phyloP scores from a whole-genome alignment of 371 early-diverging fungal species.

The Mortierella sp. region DNA sequence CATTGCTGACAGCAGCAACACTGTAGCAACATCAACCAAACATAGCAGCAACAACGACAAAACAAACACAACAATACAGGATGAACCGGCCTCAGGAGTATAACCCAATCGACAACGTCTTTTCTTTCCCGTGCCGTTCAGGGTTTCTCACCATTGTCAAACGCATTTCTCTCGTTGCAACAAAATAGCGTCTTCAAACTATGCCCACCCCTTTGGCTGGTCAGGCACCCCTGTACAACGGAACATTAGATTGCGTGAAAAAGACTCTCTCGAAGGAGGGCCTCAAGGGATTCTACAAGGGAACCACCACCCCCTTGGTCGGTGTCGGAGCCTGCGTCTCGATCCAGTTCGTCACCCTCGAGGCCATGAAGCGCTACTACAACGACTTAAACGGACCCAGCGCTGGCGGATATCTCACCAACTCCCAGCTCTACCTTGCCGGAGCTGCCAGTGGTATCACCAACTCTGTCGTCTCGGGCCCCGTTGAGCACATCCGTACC shows the following conservation, averaged over 20 bases:
- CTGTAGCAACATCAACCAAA: not conserved
- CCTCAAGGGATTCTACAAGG: conserved; percentile 83
- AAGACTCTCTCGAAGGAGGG: conserved; percentile 83
- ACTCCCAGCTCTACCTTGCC: conserved; percentile 80
- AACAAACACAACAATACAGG: not conserved
- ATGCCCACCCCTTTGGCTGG: conserved; percentile 76
- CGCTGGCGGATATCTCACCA: conserved; percentile 63
- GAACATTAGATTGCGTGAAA: conserved; percentile 84
- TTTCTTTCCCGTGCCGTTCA: not conserved
- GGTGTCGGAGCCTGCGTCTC: conserved; percentile 89
- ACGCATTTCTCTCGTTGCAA: not conserved
- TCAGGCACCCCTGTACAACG: conserved; percentile 70
- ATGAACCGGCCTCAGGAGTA: not conserved
- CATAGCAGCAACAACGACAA: not conserved
- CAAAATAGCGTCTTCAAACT: conserved; percentile 83
- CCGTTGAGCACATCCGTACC: conserved; percentile 89
- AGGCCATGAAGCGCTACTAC: conserved; percentile 82
- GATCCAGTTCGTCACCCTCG: conserved; percentile 84
- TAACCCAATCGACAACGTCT: not conserved
- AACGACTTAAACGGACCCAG: conserved; percentile 63
- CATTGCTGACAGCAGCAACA: not conserved
- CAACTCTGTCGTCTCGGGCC: conserved; percentile 87
- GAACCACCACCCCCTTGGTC: conserved; percentile 83
- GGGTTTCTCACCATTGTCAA: not conserved
- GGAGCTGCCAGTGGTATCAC: conserved; percentile 88